These are phyloP conservation scores for Brassica rapa DNA, from an alignment of 345 rosid genomes.

Conservation along the genomic window DNA sequence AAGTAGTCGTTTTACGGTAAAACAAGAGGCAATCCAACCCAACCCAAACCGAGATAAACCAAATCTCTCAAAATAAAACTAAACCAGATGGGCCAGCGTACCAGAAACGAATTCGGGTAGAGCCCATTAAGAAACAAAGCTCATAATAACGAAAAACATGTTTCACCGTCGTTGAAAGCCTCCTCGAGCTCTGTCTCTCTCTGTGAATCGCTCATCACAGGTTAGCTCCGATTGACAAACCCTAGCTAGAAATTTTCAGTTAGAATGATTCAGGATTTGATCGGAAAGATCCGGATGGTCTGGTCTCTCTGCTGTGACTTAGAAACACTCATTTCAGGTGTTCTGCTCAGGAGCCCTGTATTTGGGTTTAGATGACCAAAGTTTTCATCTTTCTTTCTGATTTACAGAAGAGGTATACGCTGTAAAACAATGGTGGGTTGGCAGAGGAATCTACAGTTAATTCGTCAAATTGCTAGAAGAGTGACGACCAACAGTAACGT, in stretches of 20 bases:
- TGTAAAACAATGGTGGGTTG: conserved; percentile 63
- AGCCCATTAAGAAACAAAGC: conserved; percentile 3
- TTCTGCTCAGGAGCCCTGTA: not conserved
- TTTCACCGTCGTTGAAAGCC: conserved; percentile 10
- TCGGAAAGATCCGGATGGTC: not conserved
- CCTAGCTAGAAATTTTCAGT: not conserved
- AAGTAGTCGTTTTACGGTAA: conserved; percentile 3
- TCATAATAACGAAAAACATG: not conserved
- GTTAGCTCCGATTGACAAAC: conserved; percentile 13
- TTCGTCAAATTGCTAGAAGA: conserved; percentile 54
- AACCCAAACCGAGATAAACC: not conserved
- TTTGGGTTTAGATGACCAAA: not conserved
- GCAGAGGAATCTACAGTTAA: conserved; percentile 64
- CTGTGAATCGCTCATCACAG: conserved; percentile 5
- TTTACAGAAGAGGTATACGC: not conserved
- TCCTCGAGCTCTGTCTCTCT: not conserved
- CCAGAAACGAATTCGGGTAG: not conserved
- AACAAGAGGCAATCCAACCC: not conserved
- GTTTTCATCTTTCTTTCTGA: conserved; percentile 10
- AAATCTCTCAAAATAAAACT: not conserved
- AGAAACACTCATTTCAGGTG: conserved; percentile 11
- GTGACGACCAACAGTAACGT: conserved; percentile 44
- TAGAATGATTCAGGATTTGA: not conserved
- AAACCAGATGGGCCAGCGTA: not conserved
- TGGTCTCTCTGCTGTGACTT: not conserved